Evolutionary conservation across 345 rosid genomes (phyloP), one percentile per base, ranked within the genome.

Genomic region (Populus pruinosa): DNA sequence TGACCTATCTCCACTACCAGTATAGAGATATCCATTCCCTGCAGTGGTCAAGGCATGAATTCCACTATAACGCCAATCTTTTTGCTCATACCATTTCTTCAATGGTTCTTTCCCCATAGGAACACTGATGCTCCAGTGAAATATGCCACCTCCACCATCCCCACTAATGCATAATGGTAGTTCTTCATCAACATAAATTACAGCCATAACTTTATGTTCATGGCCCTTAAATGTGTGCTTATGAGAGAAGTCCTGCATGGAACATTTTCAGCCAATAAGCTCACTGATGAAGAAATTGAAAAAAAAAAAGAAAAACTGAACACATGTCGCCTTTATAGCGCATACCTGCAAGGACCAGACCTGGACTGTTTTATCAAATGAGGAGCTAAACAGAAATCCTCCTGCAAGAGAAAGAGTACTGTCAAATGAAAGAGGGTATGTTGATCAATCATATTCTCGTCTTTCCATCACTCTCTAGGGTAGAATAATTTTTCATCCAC

Each of bases 61-160:
- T 66, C 99, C 99, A 69, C 93, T 89, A 84, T 90, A 95, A 41
- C 96, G 90, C 99, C 99, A 95, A 87, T 95, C 99, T 81, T 90
- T 90, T 86, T 87, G 84, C 82, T 93, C 99, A 44, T 83, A 85
- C 99, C 97, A 95, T 83, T 88, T 91, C 78, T 86, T 93, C 27
- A 90, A 68, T 13, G 94, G 96, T 75, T 90, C 91, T 75, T 90
- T 85, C 77, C 70, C 82, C 35, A 92, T 82, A 64, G 97, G 94
- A 67, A 64, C 29, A 70, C 72, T 79, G 62, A 88, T 74, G 79
- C 87, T 84, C 99, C 99, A 95, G 47, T 91, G 82, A 86, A 81
- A 93, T 76, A 95, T 91, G 78, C 97, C 97, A 70, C 99, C 96
- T 83, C 91, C 99, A 79, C 92, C 68, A 31, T 95, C 99, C 17